These are phyloP conservation scores for Teunomyces stri DNA, from an alignment of 805 yeast genomes.

Conservation along the genomic window DNA sequence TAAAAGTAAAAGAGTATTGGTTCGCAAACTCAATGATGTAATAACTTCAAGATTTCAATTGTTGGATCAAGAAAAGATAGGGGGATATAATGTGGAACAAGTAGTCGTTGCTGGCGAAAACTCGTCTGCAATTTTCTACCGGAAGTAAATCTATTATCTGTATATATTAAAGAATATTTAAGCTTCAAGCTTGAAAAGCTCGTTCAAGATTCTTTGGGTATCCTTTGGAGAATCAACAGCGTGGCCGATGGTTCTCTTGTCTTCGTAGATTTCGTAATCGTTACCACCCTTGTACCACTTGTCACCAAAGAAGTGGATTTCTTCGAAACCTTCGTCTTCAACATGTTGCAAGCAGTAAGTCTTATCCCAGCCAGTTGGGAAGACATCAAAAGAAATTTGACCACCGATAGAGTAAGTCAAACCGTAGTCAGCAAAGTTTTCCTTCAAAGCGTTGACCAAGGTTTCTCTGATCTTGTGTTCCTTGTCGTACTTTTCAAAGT, in stretches of 20 bases:
- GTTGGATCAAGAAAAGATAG: slow-evolving; percentile 5
- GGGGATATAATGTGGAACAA: slow-evolving; percentile 42
- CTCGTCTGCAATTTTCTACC: slow-evolving; percentile 64
- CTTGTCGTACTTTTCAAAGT: slow-evolving; percentile 82
- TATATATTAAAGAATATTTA: slow-evolving; percentile 6
- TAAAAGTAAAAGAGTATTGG: slow-evolving; percentile 20
- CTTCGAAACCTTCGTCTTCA: slow-evolving; percentile 75
- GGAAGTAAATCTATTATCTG: slow-evolving; percentile 9
- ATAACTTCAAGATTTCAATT: slow-evolving; percentile 49
- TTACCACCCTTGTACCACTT: slow-evolving; percentile 97
- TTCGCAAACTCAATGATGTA: slow-evolving; percentile 29
- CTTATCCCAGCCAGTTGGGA: slow-evolving; percentile 99
- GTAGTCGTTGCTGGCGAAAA: slow-evolving; percentile 60
- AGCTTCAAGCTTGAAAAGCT: slow-evolving; percentile 59
- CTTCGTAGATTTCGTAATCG: slow-evolving; percentile 94
- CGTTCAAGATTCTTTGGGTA: slow-evolving; percentile 81
- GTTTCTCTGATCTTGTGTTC: slow-evolving; percentile 77
- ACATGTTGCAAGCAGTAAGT: slow-evolving; percentile 96
- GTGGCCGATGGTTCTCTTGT: slow-evolving; percentile 93
- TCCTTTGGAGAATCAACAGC: slow-evolving; percentile 88
- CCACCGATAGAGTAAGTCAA: slow-evolving; percentile 98
- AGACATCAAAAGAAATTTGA: slow-evolving; percentile 97
- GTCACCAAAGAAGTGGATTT: slow-evolving; percentile 98
- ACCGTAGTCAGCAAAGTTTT: slow-evolving; percentile 76
- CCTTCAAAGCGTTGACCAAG: slow-evolving; percentile 81